Conservation (phyloP, 1,139 yeast genomes). For the Yamadazyma songkhlaensis region DNA sequence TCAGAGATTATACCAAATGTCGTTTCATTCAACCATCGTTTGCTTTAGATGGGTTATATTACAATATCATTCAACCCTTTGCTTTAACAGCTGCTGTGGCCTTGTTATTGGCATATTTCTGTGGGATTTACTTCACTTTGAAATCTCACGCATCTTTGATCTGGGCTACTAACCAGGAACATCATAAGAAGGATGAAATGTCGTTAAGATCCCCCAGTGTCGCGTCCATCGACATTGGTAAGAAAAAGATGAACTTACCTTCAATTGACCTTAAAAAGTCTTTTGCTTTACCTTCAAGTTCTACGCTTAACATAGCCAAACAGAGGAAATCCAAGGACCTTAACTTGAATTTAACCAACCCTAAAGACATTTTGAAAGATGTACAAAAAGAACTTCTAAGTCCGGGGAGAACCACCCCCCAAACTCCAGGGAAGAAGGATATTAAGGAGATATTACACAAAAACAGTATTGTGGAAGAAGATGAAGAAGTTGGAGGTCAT, state of each 20-base stretch:
- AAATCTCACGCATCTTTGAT: slow-evolving; percentile 95
- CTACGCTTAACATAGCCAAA: slow-evolving; percentile 18
- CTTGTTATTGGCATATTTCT: slow-evolving; percentile 79
- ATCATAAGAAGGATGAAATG: slow-evolving; percentile 16
- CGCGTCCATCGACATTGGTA: slow-evolving; percentile 27
- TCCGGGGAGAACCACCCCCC: not conserved
- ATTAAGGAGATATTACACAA: slow-evolving; percentile 1
- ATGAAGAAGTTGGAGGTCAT: slow-evolving; percentile 62
- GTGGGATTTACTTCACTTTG: slow-evolving; percentile 89
- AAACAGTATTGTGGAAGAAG: slow-evolving; percentile 14
- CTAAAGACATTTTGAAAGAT: not conserved
- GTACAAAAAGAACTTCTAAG: not conserved
- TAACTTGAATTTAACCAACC: not conserved
- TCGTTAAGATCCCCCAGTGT: slow-evolving; percentile 19
- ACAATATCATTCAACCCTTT: slow-evolving; percentile 71
- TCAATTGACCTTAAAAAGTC: slow-evolving; percentile 5
- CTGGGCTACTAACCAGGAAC: slow-evolving; percentile 69
- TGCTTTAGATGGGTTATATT: slow-evolving; percentile 61
- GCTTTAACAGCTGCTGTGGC: slow-evolving; percentile 77
- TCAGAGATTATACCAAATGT: slow-evolving; percentile 60
- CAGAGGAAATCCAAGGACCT: slow-evolving; percentile 12
- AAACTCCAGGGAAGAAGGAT: slow-evolving; percentile 4
- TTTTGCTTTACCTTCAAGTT: slow-evolving; percentile 14
- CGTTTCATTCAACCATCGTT: slow-evolving; percentile 78
- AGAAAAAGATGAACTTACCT: not conserved